Conservation (phyloP, 352 stramenopile genomes). For the Globisporangium nodosum region DNA sequence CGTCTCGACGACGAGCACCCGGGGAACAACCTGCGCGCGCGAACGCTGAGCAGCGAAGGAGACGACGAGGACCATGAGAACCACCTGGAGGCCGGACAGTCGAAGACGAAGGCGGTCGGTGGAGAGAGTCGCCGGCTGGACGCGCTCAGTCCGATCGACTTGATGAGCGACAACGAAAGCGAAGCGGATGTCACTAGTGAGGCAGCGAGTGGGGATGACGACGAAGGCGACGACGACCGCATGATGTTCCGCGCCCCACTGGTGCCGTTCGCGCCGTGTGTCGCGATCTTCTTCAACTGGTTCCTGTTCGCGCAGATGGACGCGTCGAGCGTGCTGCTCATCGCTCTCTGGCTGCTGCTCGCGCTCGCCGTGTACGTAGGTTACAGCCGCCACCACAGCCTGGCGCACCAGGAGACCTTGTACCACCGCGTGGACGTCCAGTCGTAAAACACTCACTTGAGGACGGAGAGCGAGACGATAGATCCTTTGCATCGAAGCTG, state of each 20-base stretch:
- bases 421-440: constrained; percentile 48
- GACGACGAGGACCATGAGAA: constrained; percentile 13
- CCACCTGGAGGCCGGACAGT: constrained; percentile 3
- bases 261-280: constrained; percentile 69
- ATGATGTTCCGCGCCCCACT: constrained; percentile 56
- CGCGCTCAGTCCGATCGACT: neutral
- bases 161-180: constrained; percentile 2
- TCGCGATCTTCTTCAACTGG: constrained; percentile 88
- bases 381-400: constrained; percentile 69
- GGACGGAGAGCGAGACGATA: constrained; percentile 17
- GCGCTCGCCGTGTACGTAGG: constrained; percentile 59
- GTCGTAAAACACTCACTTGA: constrained; percentile 25
- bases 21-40: neutral
- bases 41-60: constrained; percentile 15
- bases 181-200: neutral
- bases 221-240: neutral
- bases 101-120: constrained; percentile 9
- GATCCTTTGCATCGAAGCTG: neutral
- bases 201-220: neutral
- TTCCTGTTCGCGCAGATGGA: constrained; percentile 84
- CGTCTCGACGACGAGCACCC: constrained; percentile 4
- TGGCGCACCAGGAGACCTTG: constrained; percentile 58
- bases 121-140: constrained; percentile 1
- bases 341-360: constrained; percentile 61
- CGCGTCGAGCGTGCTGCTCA: constrained; percentile 49